Evolutionary conservation across 83 land plant species (phyloP).

Genomic region (Picea mariana): DNA sequence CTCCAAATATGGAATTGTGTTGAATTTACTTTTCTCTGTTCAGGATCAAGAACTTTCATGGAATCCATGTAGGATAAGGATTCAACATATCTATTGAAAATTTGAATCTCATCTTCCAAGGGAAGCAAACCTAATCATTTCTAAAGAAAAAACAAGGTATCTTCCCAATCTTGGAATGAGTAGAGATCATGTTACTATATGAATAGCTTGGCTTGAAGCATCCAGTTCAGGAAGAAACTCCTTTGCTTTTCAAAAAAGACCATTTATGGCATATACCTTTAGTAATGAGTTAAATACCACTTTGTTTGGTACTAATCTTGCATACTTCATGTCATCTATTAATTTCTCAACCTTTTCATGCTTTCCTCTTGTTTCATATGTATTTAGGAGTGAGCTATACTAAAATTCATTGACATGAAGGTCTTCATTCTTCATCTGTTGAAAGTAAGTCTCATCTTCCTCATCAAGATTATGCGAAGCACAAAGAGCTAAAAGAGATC

Average conservation of each 20-base stretch:
- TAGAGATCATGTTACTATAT: no score
- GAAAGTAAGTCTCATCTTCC: constrained; percentile 66
- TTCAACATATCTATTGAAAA: constrained; percentile 74
- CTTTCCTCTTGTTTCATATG: constrained; percentile 39
- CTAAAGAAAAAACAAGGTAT: constrained; percentile 63
- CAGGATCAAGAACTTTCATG: constrained; percentile 78
- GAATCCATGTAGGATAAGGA: constrained; percentile 85
- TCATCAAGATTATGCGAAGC: constrained; percentile 52
- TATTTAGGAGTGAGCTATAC: constrained; percentile 81
- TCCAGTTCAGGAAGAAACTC: constrained; percentile 48
- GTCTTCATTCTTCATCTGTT: constrained; percentile 66
- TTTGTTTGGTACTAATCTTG: constrained; percentile 72
- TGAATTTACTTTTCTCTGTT: constrained; percentile 38
- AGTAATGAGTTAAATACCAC: constrained; percentile 60
- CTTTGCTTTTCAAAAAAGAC: constrained; percentile 46
- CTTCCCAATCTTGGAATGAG: constrained; percentile 47
- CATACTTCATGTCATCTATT: constrained; percentile 59
- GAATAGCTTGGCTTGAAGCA: constrained; percentile 39
- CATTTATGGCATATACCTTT: constrained; percentile 62
- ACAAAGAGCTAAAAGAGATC: constrained; percentile 69
- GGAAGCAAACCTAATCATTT: constrained; percentile 61
- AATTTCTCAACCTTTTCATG: constrained; percentile 58
- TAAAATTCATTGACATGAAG: constrained; percentile 62
- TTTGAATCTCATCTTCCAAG: constrained; percentile 62
- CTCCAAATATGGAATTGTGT: constrained; percentile 30